Base-by-base conservation (phyloP, 805 yeast species). In the Starmerella riodocensis region DNA sequence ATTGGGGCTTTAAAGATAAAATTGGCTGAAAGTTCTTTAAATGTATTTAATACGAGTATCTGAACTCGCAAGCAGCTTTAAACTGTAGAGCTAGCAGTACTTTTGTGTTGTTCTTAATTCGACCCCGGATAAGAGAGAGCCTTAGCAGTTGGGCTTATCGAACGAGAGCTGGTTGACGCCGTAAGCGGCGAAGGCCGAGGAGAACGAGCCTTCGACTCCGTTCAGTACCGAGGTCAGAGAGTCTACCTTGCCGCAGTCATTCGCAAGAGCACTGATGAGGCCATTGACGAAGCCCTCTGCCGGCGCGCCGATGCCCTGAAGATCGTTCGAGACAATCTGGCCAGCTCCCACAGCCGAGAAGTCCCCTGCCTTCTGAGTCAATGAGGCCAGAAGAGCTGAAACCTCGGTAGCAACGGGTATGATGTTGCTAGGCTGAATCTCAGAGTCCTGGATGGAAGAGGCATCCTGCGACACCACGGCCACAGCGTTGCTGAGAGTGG, bases 321-420 rank as follows among this genome's bases (percentile, higher is more conserved):
- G 37, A 40, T 55, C 58, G 20, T 44, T 39, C 21, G 30, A 16
- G 37, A 54, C 57, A 38, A 53, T 50, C 16, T 41, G 2, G 31
- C 30, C 36, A 30, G 53, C 53, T 13, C 54, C 54, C 19, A 46
- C 53, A 17, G 45, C 23, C 32, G 16, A 25, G 40, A 56, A 51
- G 46, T 43, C 57, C 32, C 40, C 20, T 19, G 53, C 52, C 53
- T 54, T 53, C 39, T 24, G 26, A 17, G 37, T 42, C 19, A 54
- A 48, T 30, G 47, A 50, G 28, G 19, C 24, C 28, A 54, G 44
- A 16, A 55, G 51, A 21, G 32, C 22, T 13, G 36, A 19, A 29
- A 54, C 43, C 21, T 54, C 42, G 22, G 36, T 4, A 28, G 38
- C 40, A 25, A 53, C 34, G 20, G 39, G 6, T 26, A 20, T 29